Evolutionary conservation across 805 yeast species (phyloP).

Genomic region (Monosporozyma servazzii): DNA sequence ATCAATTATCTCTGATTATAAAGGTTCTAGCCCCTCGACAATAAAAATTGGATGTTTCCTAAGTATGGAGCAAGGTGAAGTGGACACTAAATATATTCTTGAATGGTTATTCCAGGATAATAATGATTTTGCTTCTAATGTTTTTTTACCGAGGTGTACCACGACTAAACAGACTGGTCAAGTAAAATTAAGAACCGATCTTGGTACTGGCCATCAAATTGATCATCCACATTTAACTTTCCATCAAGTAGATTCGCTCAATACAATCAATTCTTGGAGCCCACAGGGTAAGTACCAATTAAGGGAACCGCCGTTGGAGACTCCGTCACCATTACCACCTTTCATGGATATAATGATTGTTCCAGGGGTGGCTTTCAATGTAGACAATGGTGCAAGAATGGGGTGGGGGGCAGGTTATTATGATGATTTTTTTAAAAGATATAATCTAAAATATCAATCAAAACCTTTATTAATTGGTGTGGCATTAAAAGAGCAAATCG

Average conservation of each 20-base stretch:
- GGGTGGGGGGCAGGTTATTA: conserved; percentile 95
- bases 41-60: conserved; percentile 47
- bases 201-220: background rate
- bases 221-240: conserved; percentile 45
- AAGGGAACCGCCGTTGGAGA: conserved; percentile 48
- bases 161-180: conserved; percentile 27
- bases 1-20: conserved; percentile 1
- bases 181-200: conserved; percentile 14
- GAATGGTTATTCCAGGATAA: conserved; percentile 38
- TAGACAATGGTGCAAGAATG: conserved; percentile 39
- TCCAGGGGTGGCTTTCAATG: conserved; percentile 75
- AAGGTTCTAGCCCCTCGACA: conserved; percentile 24
- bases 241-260: conserved; percentile 37
- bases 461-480: conserved; percentile 26
- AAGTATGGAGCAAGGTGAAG: conserved; percentile 68
- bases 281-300: conserved; percentile 65
- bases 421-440: conserved; percentile 61
- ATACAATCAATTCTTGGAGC: conserved; percentile 37
- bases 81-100: conserved; percentile 51
- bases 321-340: conserved; percentile 23
- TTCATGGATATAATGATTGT: conserved; percentile 60
- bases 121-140: conserved; percentile 29
- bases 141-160: conserved; percentile 51
- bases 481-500: conserved; percentile 24
- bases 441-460: conserved; percentile 20